Evolutionary conservation across 2,329 filamentous ascomycete genomes (phyloP).

Genomic region (Thelonectria discophora): DNA sequence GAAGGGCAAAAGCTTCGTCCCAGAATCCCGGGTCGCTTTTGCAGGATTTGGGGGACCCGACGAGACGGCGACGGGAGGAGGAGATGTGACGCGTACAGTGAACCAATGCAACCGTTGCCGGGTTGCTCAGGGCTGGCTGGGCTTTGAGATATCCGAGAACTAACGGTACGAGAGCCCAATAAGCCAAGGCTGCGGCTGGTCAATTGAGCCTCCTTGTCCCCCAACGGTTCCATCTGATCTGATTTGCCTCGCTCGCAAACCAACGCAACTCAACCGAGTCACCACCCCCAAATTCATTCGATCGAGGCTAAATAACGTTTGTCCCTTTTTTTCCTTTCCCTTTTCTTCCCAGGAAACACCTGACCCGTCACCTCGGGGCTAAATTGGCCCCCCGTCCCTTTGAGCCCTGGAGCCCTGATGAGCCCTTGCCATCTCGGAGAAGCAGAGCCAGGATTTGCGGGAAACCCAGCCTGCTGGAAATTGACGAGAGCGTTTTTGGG

Average conservation of each 20-base stretch:
- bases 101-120: too few species aligned
- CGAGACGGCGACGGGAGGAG: not conserved
- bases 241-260: too few species aligned
- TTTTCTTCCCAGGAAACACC: too few species aligned
- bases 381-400: too few species aligned
- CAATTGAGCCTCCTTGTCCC: too few species aligned
- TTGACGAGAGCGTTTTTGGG: constrained; percentile 32
- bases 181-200: too few species aligned
- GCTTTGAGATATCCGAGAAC: too few species aligned
- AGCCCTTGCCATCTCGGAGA: not conserved
- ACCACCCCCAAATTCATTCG: not conserved
- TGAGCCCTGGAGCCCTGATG: too few species aligned
- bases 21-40: not conserved
- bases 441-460: constrained; percentile 17
- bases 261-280: too few species aligned
- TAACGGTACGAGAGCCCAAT: too few species aligned
- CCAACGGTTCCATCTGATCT: too few species aligned
- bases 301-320: constrained; percentile 3
- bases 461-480: constrained; percentile 35
- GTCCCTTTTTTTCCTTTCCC: not conserved
- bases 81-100: not conserved
- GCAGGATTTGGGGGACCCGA: not conserved
- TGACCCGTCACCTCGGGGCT: not conserved
- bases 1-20: not conserved
- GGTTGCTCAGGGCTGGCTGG: too few species aligned